Evolutionary conservation across 768 basidiomycete species (phyloP).

Genomic region (Tremella fuciformis): DNA sequence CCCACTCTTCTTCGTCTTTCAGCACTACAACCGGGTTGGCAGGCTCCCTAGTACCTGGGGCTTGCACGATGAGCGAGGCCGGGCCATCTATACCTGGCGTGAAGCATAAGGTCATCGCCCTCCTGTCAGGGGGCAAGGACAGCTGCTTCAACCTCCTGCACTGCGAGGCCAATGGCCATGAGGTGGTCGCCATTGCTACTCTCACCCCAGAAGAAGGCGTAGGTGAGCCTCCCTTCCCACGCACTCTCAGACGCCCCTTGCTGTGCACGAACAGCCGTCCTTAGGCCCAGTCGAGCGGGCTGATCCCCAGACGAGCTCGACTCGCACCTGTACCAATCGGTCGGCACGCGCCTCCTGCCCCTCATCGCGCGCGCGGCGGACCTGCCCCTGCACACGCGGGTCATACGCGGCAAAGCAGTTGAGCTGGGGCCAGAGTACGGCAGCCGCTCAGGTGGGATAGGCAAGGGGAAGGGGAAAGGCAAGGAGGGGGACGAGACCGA

Average conservation of each 20-base stretch:
- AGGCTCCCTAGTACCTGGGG: no score
- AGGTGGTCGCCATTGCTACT: slow-evolving; percentile 82
- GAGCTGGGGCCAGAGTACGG: slow-evolving; percentile 86
- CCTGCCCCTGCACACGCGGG: slow-evolving; percentile 76
- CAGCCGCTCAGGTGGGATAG: slow-evolving; percentile 55
- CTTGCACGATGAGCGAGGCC: no score
- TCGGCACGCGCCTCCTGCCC: slow-evolving; percentile 89
- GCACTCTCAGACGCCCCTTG: background rate
- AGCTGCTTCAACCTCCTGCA: slow-evolving; percentile 93
- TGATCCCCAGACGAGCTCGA: slow-evolving; percentile 83
- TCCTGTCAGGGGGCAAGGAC: slow-evolving; percentile 97
- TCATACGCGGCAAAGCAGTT: slow-evolving; percentile 77
- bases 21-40: no score
- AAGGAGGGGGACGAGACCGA: slow-evolving; percentile 90
- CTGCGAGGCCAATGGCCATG: slow-evolving; percentile 78
- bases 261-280: no score
- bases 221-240: slow-evolving; percentile 59
- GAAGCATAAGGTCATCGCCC: slow-evolving; percentile 71
- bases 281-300: no score
- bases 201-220: slow-evolving; percentile 77
- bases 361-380: slow-evolving; percentile 78
- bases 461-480: slow-evolving; percentile 51
- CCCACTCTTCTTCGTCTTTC: no score
- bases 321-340: slow-evolving; percentile 98
- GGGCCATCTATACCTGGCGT: slow-evolving; percentile 16